phyloP scores from a whole-genome alignment of 805 yeast genomes.

The Candida jianshihensis region DNA sequence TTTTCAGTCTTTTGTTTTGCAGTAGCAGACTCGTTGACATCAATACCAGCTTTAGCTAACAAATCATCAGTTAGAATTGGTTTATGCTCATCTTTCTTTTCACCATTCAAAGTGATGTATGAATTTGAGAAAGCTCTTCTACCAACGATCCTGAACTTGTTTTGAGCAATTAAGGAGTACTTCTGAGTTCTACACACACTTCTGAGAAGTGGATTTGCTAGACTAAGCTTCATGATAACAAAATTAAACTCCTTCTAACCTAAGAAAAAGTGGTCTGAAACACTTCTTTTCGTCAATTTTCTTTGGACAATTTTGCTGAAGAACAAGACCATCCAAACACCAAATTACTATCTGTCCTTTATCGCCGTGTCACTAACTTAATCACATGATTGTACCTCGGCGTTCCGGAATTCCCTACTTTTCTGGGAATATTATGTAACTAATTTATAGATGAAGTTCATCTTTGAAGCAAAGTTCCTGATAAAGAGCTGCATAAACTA shows the following conservation, averaged over 20 bases:
- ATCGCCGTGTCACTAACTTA: neutral
- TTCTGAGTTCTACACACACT: too few species aligned
- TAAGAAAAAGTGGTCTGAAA: too few species aligned
- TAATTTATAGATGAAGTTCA: too few species aligned
- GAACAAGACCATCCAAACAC: neutral
- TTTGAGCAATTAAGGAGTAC: neutral
- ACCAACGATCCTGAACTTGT: neutral
- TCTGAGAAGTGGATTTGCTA: neutral
- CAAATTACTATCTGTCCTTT: neutral
- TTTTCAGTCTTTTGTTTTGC: conserved; percentile 9
- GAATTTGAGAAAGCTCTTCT: conserved; percentile 14
- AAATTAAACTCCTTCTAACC: too few species aligned
- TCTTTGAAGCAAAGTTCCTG: too few species aligned
- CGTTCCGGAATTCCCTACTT: too few species aligned
- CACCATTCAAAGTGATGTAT: conserved; percentile 6
- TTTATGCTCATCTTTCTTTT: conserved; percentile 25
- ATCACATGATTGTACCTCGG: neutral
- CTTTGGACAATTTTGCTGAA: too few species aligned
- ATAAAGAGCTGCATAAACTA: too few species aligned
- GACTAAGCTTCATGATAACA: too few species aligned
- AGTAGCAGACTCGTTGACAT: conserved; percentile 34
- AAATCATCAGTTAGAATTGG: conserved; percentile 75
- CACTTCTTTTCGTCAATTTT: too few species aligned
- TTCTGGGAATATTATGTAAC: too few species aligned
- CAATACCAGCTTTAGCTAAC: conserved; percentile 79